These are phyloP conservation scores for Ogataea paraovalis DNA, from an alignment of 805 yeast genomes.

Conservation along the genomic window DNA sequence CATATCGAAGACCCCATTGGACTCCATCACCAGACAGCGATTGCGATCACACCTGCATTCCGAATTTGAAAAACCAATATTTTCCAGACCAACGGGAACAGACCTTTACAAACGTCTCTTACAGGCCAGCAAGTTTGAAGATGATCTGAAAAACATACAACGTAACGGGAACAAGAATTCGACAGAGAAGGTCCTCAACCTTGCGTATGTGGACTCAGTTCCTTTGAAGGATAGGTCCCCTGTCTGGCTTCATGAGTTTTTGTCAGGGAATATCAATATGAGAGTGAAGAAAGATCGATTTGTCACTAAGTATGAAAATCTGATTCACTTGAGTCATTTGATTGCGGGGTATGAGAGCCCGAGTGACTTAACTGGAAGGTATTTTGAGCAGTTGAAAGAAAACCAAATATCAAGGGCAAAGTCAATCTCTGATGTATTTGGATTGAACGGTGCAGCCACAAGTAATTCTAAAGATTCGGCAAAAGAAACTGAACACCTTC, in stretches of 20 bases:
- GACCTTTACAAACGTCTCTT: not conserved
- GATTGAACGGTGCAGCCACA: not conserved
- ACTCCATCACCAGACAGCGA: slow-evolving; percentile 5
- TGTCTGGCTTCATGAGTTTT: slow-evolving; percentile 14
- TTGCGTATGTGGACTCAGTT: slow-evolving; percentile 6
- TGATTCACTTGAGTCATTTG: slow-evolving; percentile 5
- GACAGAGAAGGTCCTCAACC: slow-evolving; percentile 4
- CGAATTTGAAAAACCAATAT: not conserved
- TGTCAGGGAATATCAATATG: slow-evolving; percentile 1
- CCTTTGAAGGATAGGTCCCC: slow-evolving; percentile 11
- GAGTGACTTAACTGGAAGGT: slow-evolving; percentile 2
- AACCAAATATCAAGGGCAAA: not conserved
- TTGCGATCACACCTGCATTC: slow-evolving; percentile 1
- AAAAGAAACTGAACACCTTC: not conserved
- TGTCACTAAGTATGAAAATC: slow-evolving; percentile 3
- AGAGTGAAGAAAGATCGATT: slow-evolving; percentile 8
- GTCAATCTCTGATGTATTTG: not conserved
- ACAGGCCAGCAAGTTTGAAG: slow-evolving; percentile 2
- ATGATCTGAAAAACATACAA: slow-evolving; percentile 5
- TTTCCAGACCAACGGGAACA: not conserved
- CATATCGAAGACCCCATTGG: slow-evolving; percentile 7
- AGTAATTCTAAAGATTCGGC: not conserved
- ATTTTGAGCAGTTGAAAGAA: not conserved
- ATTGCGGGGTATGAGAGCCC: slow-evolving; percentile 1
- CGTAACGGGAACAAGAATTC: slow-evolving; percentile 7